Evolutionary conservation across 805 yeast genomes (phyloP).

Genomic region (Ogataea chonburiensis): DNA sequence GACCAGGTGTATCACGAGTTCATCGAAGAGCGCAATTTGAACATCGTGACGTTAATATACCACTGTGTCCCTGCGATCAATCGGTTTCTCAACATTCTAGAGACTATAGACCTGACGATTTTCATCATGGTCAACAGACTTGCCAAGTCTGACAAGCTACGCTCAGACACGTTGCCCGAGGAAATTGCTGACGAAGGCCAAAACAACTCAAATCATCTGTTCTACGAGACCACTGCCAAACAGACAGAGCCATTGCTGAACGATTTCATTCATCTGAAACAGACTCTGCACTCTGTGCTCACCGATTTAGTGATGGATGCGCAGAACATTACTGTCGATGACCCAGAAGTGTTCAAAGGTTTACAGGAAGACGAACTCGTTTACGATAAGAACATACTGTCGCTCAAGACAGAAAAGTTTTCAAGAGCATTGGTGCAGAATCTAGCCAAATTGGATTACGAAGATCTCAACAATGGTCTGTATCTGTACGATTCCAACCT

Average conservation of each 20-base stretch:
- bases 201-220: slow-evolving; percentile 24
- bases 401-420: slow-evolving; percentile 46
- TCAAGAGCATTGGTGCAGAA: slow-evolving; percentile 47
- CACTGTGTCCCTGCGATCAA: slow-evolving; percentile 50
- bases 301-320: slow-evolving; percentile 61
- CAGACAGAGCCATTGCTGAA: slow-evolving; percentile 46
- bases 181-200: slow-evolving; percentile 22
- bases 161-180: slow-evolving; percentile 28
- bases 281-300: slow-evolving; percentile 61
- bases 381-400: slow-evolving; percentile 39
- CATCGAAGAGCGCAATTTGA: slow-evolving; percentile 46
- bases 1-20: slow-evolving; percentile 25
- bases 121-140: slow-evolving; percentile 37
- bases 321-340: slow-evolving; percentile 67
- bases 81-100: slow-evolving; percentile 50
- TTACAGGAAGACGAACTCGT: slow-evolving; percentile 54
- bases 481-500: slow-evolving; percentile 28
- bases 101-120: slow-evolving; percentile 61
- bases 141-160: slow-evolving; percentile 17
- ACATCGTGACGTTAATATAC: slow-evolving; percentile 51
- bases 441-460: slow-evolving; percentile 38
- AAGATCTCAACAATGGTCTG: slow-evolving; percentile 37
- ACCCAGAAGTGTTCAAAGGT: slow-evolving; percentile 71
- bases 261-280: slow-evolving; percentile 77
- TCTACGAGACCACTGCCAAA: slow-evolving; percentile 35